Evolutionary conservation across 148 eudicot species (phyloP).

Genomic region (Rhododendron kiyosumense): DNA sequence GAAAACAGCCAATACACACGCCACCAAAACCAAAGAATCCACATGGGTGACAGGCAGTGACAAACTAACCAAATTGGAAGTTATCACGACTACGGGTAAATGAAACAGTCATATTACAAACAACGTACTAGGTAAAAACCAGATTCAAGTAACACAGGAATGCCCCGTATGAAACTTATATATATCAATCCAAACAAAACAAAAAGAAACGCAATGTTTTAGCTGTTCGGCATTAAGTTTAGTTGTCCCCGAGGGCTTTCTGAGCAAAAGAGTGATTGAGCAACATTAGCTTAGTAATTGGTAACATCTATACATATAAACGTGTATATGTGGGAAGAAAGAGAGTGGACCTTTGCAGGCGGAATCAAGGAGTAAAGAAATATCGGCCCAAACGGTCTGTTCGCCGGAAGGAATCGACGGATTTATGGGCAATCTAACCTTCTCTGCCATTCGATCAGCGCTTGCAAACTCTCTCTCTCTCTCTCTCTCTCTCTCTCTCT

Average conservation of each 20-base stretch:
- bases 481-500: not conserved
- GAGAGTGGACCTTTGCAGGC: slow-evolving; percentile 57
- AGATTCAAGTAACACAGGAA: not conserved
- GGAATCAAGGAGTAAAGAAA: slow-evolving; percentile 50
- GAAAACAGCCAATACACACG: not conserved
- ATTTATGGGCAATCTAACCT: slow-evolving; percentile 4
- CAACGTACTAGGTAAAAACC: not conserved
- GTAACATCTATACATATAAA: not conserved
- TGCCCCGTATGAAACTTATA: not conserved
- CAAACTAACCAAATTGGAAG: not conserved
- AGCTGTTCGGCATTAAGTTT: not conserved
- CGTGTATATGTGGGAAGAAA: not conserved
- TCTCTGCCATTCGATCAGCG: slow-evolving; percentile 15
- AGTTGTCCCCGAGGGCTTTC: not conserved
- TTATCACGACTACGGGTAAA: too few species aligned
- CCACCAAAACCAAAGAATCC: not conserved
- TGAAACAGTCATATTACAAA: not conserved
- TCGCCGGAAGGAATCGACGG: slow-evolving; percentile 57
- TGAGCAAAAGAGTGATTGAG: not conserved
- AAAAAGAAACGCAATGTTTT: not conserved
- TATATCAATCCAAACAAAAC: slow-evolving; percentile 7
- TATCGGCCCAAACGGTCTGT: slow-evolving; percentile 74
- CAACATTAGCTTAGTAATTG: not conserved
- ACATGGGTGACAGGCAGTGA: not conserved
- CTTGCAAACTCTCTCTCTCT: not conserved